phyloP scores from a whole-genome alignment of 495 filamentous ascomycete genomes.

The Penicillium cinerascens region DNA sequence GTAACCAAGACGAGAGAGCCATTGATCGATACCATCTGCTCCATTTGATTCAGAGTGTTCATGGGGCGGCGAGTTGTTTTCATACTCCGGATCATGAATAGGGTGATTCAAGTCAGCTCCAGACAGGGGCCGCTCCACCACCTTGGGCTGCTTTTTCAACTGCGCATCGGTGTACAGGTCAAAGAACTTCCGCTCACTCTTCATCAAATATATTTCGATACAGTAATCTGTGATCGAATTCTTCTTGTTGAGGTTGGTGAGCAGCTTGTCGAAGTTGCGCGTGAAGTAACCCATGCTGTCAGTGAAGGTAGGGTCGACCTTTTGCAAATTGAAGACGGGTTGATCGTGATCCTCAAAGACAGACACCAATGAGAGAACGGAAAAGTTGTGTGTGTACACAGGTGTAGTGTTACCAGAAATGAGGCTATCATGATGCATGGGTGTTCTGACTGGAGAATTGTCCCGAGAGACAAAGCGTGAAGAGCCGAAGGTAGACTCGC shows the following conservation, averaged over 20 bases:
- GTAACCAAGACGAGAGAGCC: constrained; percentile 4
- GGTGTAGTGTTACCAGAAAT: not conserved
- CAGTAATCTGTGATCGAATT: constrained; percentile 55
- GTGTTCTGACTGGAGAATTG: not conserved
- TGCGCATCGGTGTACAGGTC: constrained; percentile 54
- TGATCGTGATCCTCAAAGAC: not conserved
- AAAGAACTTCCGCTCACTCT: constrained; percentile 65
- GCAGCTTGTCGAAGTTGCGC: constrained; percentile 52
- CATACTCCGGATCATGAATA: not conserved
- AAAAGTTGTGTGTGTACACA: not conserved
- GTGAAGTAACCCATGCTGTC: constrained; percentile 58
- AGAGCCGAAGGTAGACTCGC: not conserved
- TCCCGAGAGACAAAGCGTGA: not conserved
- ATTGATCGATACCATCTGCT: not conserved
- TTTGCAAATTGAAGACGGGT: constrained; percentile 50
- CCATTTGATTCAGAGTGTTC: not conserved
- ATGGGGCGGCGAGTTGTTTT: not conserved
- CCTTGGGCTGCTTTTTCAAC: constrained; percentile 22
- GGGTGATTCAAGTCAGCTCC: not conserved
- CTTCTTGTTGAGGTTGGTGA: constrained; percentile 45
- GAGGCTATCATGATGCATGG: not conserved
- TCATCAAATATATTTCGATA: constrained; percentile 59
- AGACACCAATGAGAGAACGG: not conserved
- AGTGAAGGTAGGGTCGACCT: constrained; percentile 66
- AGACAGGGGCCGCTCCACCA: not conserved